phyloP scores from a whole-genome alignment of 805 yeast species.

The Nakazawaea siamensis region DNA sequence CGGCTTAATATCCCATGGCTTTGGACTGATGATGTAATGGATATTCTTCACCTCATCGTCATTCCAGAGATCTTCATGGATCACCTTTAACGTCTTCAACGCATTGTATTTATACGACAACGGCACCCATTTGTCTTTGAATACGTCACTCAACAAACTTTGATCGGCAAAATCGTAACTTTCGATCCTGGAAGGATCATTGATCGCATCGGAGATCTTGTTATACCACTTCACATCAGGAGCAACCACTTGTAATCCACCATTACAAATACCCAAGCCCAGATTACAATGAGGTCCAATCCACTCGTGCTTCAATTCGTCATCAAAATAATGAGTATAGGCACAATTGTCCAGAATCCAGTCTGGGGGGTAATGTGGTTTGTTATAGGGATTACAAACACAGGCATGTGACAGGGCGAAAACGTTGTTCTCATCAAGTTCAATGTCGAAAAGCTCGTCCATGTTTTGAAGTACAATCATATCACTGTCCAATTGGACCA shows the following conservation, averaged over 20 bases:
- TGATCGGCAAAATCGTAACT: slow-evolving; percentile 53
- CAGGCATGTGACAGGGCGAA: slow-evolving; percentile 59
- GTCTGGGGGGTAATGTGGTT: slow-evolving; percentile 43
- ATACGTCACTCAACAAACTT: slow-evolving; percentile 45
- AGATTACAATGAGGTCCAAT: slow-evolving; percentile 32
- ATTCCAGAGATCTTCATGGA: slow-evolving; percentile 41
- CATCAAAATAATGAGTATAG: slow-evolving; percentile 29
- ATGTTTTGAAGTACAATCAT: slow-evolving; percentile 49
- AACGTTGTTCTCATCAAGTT: slow-evolving; percentile 23
- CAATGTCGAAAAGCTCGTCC: slow-evolving; percentile 50
- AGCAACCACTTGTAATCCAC: slow-evolving; percentile 46
- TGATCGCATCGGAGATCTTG: slow-evolving; percentile 31
- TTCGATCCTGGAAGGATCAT: slow-evolving; percentile 26
- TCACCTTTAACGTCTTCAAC: slow-evolving; percentile 38
- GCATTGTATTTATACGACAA: slow-evolving; percentile 47
- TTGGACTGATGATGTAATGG: slow-evolving; percentile 50
- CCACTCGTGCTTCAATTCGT: slow-evolving; percentile 13
- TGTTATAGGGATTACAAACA: slow-evolving; percentile 49
- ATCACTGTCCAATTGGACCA: slow-evolving; percentile 50
- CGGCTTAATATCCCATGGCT: slow-evolving; percentile 46
- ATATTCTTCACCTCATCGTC: slow-evolving; percentile 42
- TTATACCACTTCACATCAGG: slow-evolving; percentile 31
- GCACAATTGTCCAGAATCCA: slow-evolving; percentile 47
- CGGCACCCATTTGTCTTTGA: slow-evolving; percentile 40
- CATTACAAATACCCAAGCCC: slow-evolving; percentile 46